Percentiles rank a stretch among this genome's conserved stretches.
Evolutionary conservation across 768 basidiomycete genomes (phyloP).

Genomic region (Agrocybe praecox): DNA sequence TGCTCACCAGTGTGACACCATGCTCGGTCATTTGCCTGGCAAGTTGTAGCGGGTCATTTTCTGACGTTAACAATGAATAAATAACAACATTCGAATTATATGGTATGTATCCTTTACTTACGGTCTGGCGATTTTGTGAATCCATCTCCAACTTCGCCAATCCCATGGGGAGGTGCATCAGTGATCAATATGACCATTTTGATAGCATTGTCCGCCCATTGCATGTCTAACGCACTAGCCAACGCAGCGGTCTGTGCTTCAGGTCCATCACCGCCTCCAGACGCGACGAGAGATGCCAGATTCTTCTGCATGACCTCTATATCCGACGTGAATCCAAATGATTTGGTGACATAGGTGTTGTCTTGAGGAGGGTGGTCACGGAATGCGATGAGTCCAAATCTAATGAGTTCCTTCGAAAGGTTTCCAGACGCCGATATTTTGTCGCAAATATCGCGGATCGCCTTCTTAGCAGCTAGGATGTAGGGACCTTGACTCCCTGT

Average conservation of each 20-base stretch:
- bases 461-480: constrained; percentile 45
- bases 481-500: constrained; percentile 48
- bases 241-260: constrained; percentile 61
- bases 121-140: constrained; percentile 29
- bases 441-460: constrained; percentile 52
- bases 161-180: constrained; percentile 62
- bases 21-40: constrained; percentile 47
- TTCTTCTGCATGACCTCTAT: constrained; percentile 45
- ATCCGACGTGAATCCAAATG: constrained; percentile 51
- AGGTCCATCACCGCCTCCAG: constrained; percentile 55
- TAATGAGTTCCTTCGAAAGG: constrained; percentile 42
- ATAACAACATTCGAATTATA: not conserved
- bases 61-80: constrained; percentile 5
- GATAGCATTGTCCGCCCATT: constrained; percentile 50
- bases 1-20: constrained; percentile 53
- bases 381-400: constrained; percentile 56
- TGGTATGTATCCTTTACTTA: constrained; percentile 10
- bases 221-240: constrained; percentile 45
- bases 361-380: constrained; percentile 63
- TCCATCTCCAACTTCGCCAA: constrained; percentile 56
- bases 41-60: constrained; percentile 31
- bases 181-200: constrained; percentile 61
- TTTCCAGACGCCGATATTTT: constrained; percentile 52
- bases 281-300: constrained; percentile 41
- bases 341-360: constrained; percentile 49